Conservation (phyloP, 225 moss, liverwort and hornwort genomes). For the Marchantia paleacea region DNA sequence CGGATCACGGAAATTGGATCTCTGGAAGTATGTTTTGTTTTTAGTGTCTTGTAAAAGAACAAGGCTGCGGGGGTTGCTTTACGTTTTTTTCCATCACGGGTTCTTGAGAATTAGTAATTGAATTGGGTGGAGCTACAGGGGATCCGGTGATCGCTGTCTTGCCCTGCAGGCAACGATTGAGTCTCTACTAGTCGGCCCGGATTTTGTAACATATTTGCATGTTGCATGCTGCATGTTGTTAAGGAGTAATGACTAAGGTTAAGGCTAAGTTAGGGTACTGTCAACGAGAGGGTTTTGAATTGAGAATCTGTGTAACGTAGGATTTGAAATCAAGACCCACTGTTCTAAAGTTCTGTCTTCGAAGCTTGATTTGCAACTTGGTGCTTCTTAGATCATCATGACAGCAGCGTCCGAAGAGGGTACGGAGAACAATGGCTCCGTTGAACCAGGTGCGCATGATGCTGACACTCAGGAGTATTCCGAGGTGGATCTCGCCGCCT, state of each 20-base stretch:
- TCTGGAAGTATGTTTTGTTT: neutral
- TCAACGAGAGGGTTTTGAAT: neutral
- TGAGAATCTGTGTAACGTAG: neutral
- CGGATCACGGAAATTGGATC: neutral
- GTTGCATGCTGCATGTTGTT: neutral
- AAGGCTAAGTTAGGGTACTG: neutral
- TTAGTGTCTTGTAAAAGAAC: neutral
- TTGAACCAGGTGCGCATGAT: slow-evolving; percentile 21
- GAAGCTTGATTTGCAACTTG: slow-evolving; percentile 2
- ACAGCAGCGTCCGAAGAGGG: slow-evolving; percentile 6
- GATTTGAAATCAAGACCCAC: neutral
- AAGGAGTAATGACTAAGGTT: neutral
- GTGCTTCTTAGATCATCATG: slow-evolving; percentile 10
- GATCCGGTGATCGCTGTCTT: neutral
- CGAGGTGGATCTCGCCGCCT: slow-evolving; percentile 33
- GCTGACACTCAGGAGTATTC: slow-evolving; percentile 46
- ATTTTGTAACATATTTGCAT: neutral
- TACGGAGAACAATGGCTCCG: slow-evolving; percentile 4
- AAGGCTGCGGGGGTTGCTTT: too few species aligned
- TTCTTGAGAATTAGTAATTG: neutral
- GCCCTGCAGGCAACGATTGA: too few species aligned
- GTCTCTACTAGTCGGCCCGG: too few species aligned
- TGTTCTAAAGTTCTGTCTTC: neutral
- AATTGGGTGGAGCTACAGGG: neutral
- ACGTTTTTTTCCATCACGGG: neutral